These are phyloP conservation scores for Mycena vulgaris DNA, from an alignment of 768 basidiomycete species.

Conservation along the genomic window DNA sequence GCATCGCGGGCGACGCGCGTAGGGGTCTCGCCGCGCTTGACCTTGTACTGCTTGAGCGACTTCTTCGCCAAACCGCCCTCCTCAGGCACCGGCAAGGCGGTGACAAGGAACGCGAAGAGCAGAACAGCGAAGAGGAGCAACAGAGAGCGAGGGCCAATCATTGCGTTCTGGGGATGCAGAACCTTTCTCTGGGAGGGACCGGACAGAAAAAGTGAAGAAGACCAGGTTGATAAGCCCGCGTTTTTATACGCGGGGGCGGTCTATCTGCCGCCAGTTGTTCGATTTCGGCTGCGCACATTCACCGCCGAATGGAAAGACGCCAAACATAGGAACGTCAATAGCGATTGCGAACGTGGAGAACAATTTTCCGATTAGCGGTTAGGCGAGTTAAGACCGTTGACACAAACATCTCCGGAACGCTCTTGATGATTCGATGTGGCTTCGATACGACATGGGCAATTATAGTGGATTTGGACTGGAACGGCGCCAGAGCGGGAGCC, in stretches of 20 bases:
- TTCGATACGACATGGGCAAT: conserved; percentile 23
- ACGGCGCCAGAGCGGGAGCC: conserved; percentile 31
- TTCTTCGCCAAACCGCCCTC: conserved; percentile 34
- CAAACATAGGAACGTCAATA: conserved; percentile 28
- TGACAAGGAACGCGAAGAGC: conserved; percentile 41
- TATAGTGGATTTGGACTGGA: conserved; percentile 1
- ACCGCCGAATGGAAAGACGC: conserved; percentile 11
- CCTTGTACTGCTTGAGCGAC: conserved; percentile 46
- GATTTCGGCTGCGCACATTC: conserved; percentile 11
- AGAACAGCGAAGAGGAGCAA: conserved; percentile 43
- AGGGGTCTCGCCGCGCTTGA: conserved; percentile 42
- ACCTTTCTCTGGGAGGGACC: not conserved
- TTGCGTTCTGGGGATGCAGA: conserved; percentile 19
- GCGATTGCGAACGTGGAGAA: conserved; percentile 8
- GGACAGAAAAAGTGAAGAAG: not conserved
- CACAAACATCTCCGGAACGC: conserved; percentile 20
- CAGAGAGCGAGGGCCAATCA: conserved; percentile 32
- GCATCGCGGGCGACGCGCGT: conserved; percentile 25
- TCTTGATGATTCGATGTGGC: conserved; percentile 9
- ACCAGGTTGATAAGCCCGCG: not conserved
- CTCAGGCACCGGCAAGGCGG: conserved; percentile 38
- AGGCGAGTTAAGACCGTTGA: conserved; percentile 36
- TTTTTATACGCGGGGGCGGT: conserved; percentile 17
- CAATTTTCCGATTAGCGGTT: conserved; percentile 12
- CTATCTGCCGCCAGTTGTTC: conserved; percentile 2